These are phyloP conservation scores for Grigorovia transvaalensis DNA, from an alignment of 805 yeast species.

Conservation along the genomic window DNA sequence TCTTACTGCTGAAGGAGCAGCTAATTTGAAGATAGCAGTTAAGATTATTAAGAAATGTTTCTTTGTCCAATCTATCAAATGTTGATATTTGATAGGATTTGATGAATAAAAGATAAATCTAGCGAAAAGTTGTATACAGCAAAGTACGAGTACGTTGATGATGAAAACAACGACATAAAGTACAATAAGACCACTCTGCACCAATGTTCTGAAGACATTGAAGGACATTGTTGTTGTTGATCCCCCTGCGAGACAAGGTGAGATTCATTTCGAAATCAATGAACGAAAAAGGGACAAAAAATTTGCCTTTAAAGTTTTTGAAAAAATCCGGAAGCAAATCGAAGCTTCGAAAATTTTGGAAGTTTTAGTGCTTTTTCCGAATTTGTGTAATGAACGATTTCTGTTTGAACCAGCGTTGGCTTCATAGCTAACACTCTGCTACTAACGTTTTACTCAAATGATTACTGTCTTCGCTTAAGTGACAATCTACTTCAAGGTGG, in stretches of 20 bases:
- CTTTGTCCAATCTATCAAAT: conserved; percentile 44
- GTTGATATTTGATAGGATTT: conserved; percentile 28
- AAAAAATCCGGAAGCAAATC: too few relatives aligned
- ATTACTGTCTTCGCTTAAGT: neutral
- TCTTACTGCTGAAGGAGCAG: conserved; percentile 43
- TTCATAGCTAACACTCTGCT: too few relatives aligned
- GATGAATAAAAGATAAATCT: conserved; percentile 13
- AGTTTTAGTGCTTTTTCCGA: too few relatives aligned
- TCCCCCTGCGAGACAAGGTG: neutral
- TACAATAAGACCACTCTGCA: conserved; percentile 4
- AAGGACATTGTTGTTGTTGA: neutral
- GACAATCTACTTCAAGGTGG: neutral
- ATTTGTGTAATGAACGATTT: too few relatives aligned
- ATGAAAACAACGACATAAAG: conserved; percentile 17
- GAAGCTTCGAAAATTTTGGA: too few relatives aligned
- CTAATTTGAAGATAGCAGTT: conserved; percentile 38
- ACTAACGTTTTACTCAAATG: neutral
- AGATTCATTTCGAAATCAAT: too few relatives aligned
- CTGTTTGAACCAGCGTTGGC: too few relatives aligned
- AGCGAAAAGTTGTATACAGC: conserved; percentile 37
- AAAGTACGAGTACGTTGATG: conserved; percentile 36
- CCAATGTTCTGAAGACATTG: neutral
- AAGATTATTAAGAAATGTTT: conserved; percentile 46
- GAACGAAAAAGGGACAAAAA: too few relatives aligned
- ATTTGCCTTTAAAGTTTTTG: too few relatives aligned